Conservation (phyloP, 495 filamentous ascomycete species). For the Astrothelium subdiscretum region DNA sequence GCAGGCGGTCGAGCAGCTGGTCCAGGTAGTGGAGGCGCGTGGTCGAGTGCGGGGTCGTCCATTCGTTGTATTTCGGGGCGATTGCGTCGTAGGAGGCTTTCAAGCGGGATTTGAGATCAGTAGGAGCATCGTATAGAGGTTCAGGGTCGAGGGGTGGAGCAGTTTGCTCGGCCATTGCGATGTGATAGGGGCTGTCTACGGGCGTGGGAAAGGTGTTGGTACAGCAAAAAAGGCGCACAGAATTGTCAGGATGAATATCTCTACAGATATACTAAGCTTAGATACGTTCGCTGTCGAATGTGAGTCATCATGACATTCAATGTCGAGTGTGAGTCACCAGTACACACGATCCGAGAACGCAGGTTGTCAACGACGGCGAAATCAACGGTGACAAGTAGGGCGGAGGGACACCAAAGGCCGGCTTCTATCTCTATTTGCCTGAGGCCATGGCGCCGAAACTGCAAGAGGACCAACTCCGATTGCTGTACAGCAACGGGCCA, state of each 20-base stretch:
- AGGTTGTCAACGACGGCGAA: too few species aligned
- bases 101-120: constrained; percentile 15
- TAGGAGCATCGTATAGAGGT: not conserved
- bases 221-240: not conserved
- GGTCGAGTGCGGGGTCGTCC: constrained; percentile 23
- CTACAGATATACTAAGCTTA: not conserved
- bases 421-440: too few species aligned
- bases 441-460: too few species aligned
- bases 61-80: constrained; percentile 28
- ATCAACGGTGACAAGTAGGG: too few species aligned
- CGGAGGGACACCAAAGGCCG: too few species aligned
- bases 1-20: constrained; percentile 18
- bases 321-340: too few species aligned
- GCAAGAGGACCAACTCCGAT: too few species aligned
- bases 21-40: constrained; percentile 25
- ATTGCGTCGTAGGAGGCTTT: constrained; percentile 32
- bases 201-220: not conserved
- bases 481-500: too few species aligned
- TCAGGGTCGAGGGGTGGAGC: not conserved
- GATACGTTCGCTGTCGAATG: not conserved
- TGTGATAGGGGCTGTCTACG: not conserved
- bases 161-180: not conserved
- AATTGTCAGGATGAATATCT: not conserved
- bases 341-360: not conserved
- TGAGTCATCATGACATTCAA: too few species aligned